Evolutionary conservation across 306 rosid species (phyloP).

Genomic region (Vicia faba): DNA sequence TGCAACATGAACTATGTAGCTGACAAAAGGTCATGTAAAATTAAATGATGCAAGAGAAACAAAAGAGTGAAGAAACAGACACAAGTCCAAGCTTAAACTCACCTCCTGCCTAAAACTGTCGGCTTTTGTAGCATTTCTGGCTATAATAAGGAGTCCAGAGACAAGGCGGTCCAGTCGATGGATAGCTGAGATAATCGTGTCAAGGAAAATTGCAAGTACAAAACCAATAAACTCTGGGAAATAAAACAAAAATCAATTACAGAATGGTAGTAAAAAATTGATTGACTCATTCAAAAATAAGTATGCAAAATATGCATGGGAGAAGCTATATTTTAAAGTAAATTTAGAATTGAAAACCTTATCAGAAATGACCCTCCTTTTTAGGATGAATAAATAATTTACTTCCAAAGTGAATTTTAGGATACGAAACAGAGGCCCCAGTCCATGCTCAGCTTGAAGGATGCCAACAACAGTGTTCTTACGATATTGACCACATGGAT

Average conservation of each 20-base stretch:
- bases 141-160: constrained; percentile 93
- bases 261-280: constrained; percentile 30
- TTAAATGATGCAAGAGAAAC: constrained; percentile 38
- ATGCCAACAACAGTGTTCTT: constrained; percentile 94
- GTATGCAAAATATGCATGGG: constrained; percentile 19
- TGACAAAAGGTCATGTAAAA: constrained; percentile 4
- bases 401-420: constrained; percentile 35
- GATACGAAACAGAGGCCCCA: constrained; percentile 96
- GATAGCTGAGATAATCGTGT: constrained; percentile 80
- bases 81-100: constrained; percentile 21
- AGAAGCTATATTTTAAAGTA: not conserved
- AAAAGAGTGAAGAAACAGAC: constrained; percentile 20
- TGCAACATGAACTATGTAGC: constrained; percentile 11
- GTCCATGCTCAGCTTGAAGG: constrained; percentile 85
- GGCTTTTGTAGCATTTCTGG: constrained; percentile 86
- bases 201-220: constrained; percentile 55
- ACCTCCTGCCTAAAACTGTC: constrained; percentile 90
- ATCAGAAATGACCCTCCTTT: constrained; percentile 3
- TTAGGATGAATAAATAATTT: not conserved
- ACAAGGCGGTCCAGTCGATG: constrained; percentile 96
- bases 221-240: constrained; percentile 5
- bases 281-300: constrained; percentile 10
- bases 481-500: constrained; percentile 97
- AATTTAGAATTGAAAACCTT: not conserved
- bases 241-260: too few relatives aligned